A percentile compares a stretch with the other conserved stretches of the same genome.
Conservation (phyloP, 495 filamentous ascomycete genomes). For the Penicillium tannophilum region DNA sequence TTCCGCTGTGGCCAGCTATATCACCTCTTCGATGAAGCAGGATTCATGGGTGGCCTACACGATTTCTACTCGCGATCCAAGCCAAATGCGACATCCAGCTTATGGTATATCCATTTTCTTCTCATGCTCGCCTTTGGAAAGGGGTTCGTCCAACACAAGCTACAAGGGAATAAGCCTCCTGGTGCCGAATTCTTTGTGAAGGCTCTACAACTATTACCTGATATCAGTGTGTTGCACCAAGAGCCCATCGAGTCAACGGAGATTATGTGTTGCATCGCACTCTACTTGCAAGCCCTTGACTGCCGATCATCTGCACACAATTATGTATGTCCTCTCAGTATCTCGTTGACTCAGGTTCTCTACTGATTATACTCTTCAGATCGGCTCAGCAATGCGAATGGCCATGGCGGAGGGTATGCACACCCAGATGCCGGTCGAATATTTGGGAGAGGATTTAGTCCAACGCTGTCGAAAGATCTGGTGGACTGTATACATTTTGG, state of each 20-base stretch:
- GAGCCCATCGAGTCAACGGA: conserved; percentile 41
- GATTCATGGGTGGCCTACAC: conserved; percentile 41
- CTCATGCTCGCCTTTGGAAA: conserved; percentile 49
- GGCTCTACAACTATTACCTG: conserved; percentile 43
- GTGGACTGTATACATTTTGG: conserved; percentile 51
- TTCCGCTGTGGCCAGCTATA: conserved; percentile 48
- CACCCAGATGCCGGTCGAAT: conserved; percentile 42
- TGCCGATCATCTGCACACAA: conserved; percentile 40
- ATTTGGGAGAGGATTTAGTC: conserved; percentile 33
- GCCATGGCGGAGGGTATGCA: conserved; percentile 47
- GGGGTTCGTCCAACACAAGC: conserved; percentile 40
- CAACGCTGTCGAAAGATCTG: conserved; percentile 45
- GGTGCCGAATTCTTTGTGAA: conserved; percentile 43
- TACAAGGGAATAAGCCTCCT: conserved; percentile 33
- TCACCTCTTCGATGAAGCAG: conserved; percentile 47
- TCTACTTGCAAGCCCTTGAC: conserved; percentile 46
- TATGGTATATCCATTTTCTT: conserved; percentile 51
- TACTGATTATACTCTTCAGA: conserved; percentile 22
- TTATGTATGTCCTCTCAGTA: conserved; percentile 28
- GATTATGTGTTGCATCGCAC: conserved; percentile 45
- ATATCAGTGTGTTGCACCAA: conserved; percentile 34
- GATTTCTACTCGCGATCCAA: conserved; percentile 37
- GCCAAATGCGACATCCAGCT: conserved; percentile 21
- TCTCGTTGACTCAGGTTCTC: background rate
- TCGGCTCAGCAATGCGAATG: conserved; percentile 47